Base-by-base conservation (phyloP, 2,329 filamentous ascomycete species). In the Decorospora gaudefroyi region DNA sequence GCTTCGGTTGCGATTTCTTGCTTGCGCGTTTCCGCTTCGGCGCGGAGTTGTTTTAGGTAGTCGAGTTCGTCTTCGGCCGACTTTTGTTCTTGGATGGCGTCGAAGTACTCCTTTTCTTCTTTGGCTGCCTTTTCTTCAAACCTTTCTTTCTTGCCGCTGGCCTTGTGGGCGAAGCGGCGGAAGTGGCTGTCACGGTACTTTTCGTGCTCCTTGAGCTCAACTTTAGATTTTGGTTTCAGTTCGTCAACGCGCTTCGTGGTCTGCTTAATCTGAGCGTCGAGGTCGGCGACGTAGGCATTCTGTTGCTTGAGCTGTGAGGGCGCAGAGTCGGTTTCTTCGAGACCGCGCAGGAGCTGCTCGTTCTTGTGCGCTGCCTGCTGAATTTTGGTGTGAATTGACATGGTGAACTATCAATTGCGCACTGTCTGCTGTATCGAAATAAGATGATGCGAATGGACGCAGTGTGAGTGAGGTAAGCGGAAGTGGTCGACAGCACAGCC, bases 31-130 rank as follows among this genome's bases (percentile, higher is more conserved):
- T 66, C 54, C 3, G 64, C 64, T 47, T 67, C 60, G 2, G 51
- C 36, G 18, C 56, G 53, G 2, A 67, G 44, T 18, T 67, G 57
- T 11, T 45, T 40, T 3, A 50, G 30, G 16, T 67, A 66, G 8
- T 47, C 52, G 1, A 67, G 51, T 13, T 64, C 55, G 23, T 68
- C 65, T 46, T 67, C 64, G 4, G 56, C 65, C 2, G 53, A 53
- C 45, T 66, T 67, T 32, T 67, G 64, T 18, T 48, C 53, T 40
- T 66, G 62, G 18, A 68, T 62, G 1, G 64, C 65, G 7, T 68
- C 60, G 13, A 67, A 68, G 43, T 68, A 69, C 33, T 68, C 64
- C 6, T 61, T 56, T 28, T 69, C 65, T 51, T 69, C 65, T 36
- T 67, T 68, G 0, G 57, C 64, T 6, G 64, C 64, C 42, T 70